Conservation (phyloP, 306 rosid genomes). For the Styphnolobium japonicum region DNA sequence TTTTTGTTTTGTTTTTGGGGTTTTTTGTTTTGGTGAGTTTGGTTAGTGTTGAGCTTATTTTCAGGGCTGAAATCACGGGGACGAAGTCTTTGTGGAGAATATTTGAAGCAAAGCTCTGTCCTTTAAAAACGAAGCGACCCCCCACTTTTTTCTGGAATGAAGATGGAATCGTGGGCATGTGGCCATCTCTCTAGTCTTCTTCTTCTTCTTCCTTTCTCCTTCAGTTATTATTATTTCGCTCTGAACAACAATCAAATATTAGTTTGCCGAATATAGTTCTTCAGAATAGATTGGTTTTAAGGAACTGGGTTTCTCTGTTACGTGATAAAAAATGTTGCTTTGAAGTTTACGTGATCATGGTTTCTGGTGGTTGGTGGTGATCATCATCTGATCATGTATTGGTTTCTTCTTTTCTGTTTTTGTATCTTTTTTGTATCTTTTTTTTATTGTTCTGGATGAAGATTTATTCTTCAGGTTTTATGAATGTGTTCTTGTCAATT, state of each 20-base stretch:
- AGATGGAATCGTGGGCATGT: slow-evolving; percentile 24
- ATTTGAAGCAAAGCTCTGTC: slow-evolving; percentile 44
- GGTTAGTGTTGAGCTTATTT: slow-evolving; percentile 36
- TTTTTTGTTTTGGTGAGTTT: slow-evolving; percentile 5
- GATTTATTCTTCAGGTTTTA: background rate
- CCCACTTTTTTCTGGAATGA: slow-evolving; percentile 42
- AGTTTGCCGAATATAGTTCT: background rate
- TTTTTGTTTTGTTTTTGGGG: background rate
- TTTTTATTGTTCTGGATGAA: slow-evolving; percentile 7
- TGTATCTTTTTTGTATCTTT: background rate
- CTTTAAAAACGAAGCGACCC: slow-evolving; percentile 41
- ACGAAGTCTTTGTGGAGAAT: slow-evolving; percentile 49
- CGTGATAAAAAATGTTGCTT: background rate
- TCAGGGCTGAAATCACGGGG: slow-evolving; percentile 59
- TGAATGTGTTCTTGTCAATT: background rate
- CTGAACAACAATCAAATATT: slow-evolving; percentile 16
- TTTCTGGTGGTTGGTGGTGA: background rate
- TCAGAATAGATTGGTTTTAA: slow-evolving; percentile 6
- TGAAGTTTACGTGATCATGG: background rate
- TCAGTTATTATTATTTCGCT: slow-evolving; percentile 11
- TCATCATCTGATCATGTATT: slow-evolving; percentile 25
- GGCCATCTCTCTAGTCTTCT: slow-evolving; percentile 31
- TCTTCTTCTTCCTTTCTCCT: slow-evolving; percentile 22
- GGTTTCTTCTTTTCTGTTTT: slow-evolving; percentile 17
- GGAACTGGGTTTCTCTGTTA: slow-evolving; percentile 22